Evolutionary conservation across 257 asterid species (phyloP).

Genomic region (Cynanchum wilfordii): DNA sequence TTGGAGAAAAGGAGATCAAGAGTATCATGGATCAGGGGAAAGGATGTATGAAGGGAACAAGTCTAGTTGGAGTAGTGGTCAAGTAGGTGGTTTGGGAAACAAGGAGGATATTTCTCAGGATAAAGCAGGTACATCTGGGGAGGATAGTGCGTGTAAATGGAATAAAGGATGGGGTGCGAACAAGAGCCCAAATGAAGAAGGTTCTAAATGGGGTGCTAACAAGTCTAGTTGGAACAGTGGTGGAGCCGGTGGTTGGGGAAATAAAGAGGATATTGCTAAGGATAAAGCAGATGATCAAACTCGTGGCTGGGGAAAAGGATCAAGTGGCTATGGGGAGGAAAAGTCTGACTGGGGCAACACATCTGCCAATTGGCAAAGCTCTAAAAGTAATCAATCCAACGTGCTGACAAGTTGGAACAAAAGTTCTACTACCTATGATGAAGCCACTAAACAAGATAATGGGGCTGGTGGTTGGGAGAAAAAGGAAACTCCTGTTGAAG

Average conservation of each 20-base stretch:
- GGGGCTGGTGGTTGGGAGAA: constrained; percentile 9
- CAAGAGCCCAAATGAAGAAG: constrained; percentile 24
- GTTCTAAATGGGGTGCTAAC: constrained; percentile 21
- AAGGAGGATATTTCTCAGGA: constrained; percentile 29
- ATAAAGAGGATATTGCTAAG: constrained; percentile 27
- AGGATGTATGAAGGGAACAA: constrained; percentile 18
- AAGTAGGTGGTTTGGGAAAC: constrained; percentile 26
- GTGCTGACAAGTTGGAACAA: constrained; percentile 24
- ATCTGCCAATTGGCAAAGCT: not conserved
- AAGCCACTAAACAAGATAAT: constrained; percentile 5
- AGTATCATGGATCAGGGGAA: constrained; percentile 21
- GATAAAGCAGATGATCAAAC: constrained; percentile 19
- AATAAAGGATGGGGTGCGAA: constrained; percentile 23
- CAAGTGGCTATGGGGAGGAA: constrained; percentile 20
- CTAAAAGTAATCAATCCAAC: not conserved
- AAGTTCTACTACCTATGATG: constrained; percentile 1
- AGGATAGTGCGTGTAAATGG: constrained; percentile 20
- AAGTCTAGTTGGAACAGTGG: constrained; percentile 20
- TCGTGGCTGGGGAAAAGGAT: constrained; percentile 10
- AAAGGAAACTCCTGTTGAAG: constrained; percentile 5
- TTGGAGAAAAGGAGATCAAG: constrained; percentile 33
- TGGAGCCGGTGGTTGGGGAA: constrained; percentile 27
- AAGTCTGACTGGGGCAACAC: not conserved
- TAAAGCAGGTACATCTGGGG: constrained; percentile 16
- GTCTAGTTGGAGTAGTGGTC: constrained; percentile 21